A percentile compares a stretch with the other conserved stretches of the same genome.
phyloP scores from a whole-genome alignment of 306 rosid species.

The Citrullus colocynthis region DNA sequence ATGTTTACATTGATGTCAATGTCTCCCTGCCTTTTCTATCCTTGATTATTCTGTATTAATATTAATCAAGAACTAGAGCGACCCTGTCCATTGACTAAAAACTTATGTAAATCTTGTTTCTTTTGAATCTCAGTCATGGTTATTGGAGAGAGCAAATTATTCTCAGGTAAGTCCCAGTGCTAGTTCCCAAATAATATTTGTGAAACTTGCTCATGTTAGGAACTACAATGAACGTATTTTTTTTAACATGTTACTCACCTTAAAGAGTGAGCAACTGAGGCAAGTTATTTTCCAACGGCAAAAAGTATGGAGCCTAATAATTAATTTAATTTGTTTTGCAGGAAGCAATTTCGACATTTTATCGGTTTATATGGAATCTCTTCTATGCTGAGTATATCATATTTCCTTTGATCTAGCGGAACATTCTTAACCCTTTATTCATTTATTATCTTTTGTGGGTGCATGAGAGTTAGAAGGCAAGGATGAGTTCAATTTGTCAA shows the following conservation, averaged over 20 bases:
- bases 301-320: not conserved
- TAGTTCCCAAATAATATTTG: not conserved
- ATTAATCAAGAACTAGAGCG: not conserved
- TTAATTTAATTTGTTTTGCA: conserved; percentile 31
- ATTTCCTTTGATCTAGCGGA: conserved; percentile 69
- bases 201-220: not conserved
- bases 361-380: conserved; percentile 90
- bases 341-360: conserved; percentile 78
- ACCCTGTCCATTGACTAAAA: not conserved
- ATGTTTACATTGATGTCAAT: not conserved
- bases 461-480: conserved; percentile 3
- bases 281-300: not conserved
- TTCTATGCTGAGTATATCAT: conserved; percentile 79
- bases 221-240: not conserved
- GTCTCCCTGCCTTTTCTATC: not conserved
- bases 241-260: not conserved
- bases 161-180: conserved; percentile 48
- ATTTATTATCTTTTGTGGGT: not conserved
- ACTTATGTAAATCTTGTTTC: conserved; percentile 7
- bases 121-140: conserved; percentile 41
- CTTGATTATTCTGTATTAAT: not conserved
- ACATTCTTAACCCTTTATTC: not conserved
- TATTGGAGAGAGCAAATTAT: conserved; percentile 67
- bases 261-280: not conserved
- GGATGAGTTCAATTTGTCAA: not conserved